Percentiles rank a stretch among this genome's conserved stretches.
Conservation (phyloP, 306 rosid genomes). For the Lithocarpus polystachyus region DNA sequence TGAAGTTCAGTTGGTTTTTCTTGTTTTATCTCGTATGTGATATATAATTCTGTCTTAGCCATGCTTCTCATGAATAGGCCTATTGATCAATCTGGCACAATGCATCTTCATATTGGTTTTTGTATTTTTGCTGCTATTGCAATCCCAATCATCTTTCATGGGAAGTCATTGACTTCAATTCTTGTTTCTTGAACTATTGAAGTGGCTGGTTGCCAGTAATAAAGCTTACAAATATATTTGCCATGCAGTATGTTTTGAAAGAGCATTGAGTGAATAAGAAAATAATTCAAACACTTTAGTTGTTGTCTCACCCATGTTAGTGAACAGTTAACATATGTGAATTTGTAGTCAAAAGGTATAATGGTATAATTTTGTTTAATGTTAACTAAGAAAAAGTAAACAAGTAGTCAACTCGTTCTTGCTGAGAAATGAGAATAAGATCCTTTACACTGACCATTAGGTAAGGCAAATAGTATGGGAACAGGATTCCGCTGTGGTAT, state of each 20-base stretch:
- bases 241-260: background rate
- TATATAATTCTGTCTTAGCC: constrained; percentile 9
- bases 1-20: constrained; percentile 95
- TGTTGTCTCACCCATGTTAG: background rate
- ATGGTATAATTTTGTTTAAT: background rate
- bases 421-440: background rate
- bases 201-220: constrained; percentile 7
- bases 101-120: constrained; percentile 82
- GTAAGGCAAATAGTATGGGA: background rate
- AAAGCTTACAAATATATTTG: constrained; percentile 4
- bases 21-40: constrained; percentile 78
- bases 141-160: constrained; percentile 89
- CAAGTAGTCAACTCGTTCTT: background rate
- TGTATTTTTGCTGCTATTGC: constrained; percentile 92
- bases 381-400: background rate
- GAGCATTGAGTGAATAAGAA: background rate
- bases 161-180: constrained; percentile 89
- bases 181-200: constrained; percentile 6
- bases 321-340: background rate
- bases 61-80: constrained; percentile 3
- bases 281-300: background rate
- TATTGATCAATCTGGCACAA: constrained; percentile 30
- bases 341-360: background rate
- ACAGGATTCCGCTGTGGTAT: background rate
- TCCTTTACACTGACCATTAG: background rate